Conservation (phyloP, 176 grass and related monocot genomes). For the Triticum timopheevii region DNA sequence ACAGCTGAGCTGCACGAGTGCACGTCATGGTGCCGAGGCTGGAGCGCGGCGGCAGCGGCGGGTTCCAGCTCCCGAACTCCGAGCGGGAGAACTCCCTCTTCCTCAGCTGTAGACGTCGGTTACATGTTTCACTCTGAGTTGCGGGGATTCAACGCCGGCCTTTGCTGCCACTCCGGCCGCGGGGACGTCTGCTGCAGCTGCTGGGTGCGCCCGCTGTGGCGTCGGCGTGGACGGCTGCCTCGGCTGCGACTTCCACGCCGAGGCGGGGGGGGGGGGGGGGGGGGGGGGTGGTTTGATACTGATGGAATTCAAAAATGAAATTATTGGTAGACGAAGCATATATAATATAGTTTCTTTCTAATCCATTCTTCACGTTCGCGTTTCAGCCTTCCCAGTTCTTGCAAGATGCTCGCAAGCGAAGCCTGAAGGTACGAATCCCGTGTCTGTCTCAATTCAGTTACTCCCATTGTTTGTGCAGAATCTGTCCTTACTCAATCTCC, state of each 20-base stretch:
- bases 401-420: neutral
- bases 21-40: neutral
- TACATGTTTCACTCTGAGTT: no score
- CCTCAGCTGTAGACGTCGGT: no score
- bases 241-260: slow-evolving; percentile 24
- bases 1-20: no score
- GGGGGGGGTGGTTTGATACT: no score
- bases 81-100: slow-evolving; percentile 66
- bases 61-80: slow-evolving; percentile 53
- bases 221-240: slow-evolving; percentile 40
- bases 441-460: neutral
- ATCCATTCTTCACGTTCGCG: neutral
- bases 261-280: no score
- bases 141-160: neutral
- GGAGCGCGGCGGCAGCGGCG: neutral
- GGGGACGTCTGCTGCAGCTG: neutral
- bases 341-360: neutral
- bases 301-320: no score
- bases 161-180: no score
- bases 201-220: slow-evolving; percentile 34
- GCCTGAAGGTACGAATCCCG: neutral
- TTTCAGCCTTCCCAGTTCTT: neutral
- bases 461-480: neutral
- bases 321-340: no score
- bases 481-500: no score